phyloP scores from a whole-genome alignment of 2,329 filamentous ascomycete species.

The Alternaria atra region DNA sequence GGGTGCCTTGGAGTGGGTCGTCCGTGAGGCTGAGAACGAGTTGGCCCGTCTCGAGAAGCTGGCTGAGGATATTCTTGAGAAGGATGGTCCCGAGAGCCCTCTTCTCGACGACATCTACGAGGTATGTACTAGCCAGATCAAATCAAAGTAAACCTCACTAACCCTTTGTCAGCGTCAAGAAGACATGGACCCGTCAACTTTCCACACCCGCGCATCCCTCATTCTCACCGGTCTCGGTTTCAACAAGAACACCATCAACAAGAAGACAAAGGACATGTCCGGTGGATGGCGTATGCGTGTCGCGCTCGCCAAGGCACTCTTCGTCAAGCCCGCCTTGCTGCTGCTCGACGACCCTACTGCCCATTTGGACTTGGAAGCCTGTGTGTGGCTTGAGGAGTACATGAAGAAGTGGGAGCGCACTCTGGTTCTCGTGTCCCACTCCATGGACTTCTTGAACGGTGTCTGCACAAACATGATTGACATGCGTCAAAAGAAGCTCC shows the following conservation, averaged over 20 bases:
- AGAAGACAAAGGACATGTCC: conserved; percentile 99
- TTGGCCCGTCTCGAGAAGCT: conserved; percentile 87
- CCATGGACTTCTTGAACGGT: conserved; percentile 98
- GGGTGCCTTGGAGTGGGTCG: conserved; percentile 96
- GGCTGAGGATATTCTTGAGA: conserved; percentile 89
- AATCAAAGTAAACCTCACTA: conserved; percentile 1
- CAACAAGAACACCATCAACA: conserved; percentile 97
- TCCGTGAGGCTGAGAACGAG: conserved; percentile 91
- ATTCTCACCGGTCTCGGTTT: conserved; percentile 99
- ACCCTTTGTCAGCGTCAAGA: conserved; percentile 80
- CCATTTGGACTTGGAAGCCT: conserved; percentile 98
- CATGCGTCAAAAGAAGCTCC: conserved; percentile 86
- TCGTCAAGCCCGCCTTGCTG: conserved; percentile 95
- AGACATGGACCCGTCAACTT: conserved; percentile 97
- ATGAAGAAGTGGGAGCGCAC: conserved; percentile 99
- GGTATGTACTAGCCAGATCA: conserved; percentile 62
- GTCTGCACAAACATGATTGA: conserved; percentile 99
- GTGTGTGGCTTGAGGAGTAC: conserved; percentile 99
- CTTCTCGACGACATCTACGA: conserved; percentile 95
- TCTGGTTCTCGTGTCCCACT: conserved; percentile 95
- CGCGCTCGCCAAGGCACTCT: conserved; percentile 94
- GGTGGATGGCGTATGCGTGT: conserved; percentile 99
- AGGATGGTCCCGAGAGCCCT: conserved; percentile 89
- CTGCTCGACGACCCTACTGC: conserved; percentile 98
- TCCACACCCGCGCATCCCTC: conserved; percentile 91